Evolutionary conservation across 2,329 filamentous ascomycete genomes (phyloP), one percentile per base, ranked within the genome.

Genomic region (Akanthomyces dipterigenus): DNA sequence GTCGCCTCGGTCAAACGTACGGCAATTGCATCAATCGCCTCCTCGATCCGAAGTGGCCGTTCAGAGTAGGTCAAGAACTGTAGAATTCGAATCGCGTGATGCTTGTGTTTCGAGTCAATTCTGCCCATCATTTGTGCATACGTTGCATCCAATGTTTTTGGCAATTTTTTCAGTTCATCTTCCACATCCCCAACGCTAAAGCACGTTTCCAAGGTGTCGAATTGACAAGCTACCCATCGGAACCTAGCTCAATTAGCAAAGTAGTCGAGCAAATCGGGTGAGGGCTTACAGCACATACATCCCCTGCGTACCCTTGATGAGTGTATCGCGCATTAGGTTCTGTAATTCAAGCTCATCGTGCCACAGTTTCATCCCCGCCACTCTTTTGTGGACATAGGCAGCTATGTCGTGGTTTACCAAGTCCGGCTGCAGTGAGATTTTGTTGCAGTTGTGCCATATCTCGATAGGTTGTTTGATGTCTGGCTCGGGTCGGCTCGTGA

Each of bases 221-320:
- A 46, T 45, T 62, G 61, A 9, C 59, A 61, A 14, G 51, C 38
- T 31, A 61, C 60, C 60, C 60, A 62, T 24, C 60, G 60, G 24
- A 62, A 53, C 31, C 28, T 38, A 2, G 3, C 14, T 6, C 28
- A 22, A 11, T 31, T 2, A 53, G n/a, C n/a, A 16, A 24, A 36
- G 16, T 5, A 48, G 22, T 22, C n/a, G n/a, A n/a, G n/a, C n/a
- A n/a, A n/a, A n/a, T n/a, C n/a, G n/a, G n/a, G n/a, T n/a, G n/a
- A n/a, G n/a, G n/a, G n/a, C n/a, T n/a, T n/a, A n/a, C n/a, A n/a
- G n/a, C n/a, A 48, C 45, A 6, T 12, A 48, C 14, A 48, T 59
- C 16, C 46, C 56, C 8, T 50, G 12, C 12, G 56, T 46, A n/a
- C 45, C 28, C n/a, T 50, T 12, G 5, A n/a, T n/a, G n/a, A n/a